These are phyloP conservation scores for Amanita brunnescens DNA, from an alignment of 768 basidiomycete species.

Conservation along the genomic window DNA sequence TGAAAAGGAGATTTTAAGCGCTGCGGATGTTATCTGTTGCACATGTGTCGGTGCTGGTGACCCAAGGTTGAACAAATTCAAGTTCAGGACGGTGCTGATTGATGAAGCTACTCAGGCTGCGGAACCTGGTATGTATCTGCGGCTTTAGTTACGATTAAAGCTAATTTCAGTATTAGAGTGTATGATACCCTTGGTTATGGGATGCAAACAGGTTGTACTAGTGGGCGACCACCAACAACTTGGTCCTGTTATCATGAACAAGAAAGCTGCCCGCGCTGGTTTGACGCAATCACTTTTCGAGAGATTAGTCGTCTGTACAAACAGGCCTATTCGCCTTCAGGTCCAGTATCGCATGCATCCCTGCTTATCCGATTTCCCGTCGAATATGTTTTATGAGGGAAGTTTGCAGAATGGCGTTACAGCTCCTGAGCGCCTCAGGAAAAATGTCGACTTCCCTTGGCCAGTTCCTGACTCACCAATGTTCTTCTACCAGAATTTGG, in stretches of 20 bases:
- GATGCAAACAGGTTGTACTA: slow-evolving; percentile 96
- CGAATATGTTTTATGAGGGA: slow-evolving; percentile 99
- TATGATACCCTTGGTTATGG: slow-evolving; percentile 98
- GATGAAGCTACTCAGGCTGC: slow-evolving; percentile 99
- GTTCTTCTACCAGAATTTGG: slow-evolving; percentile 99
- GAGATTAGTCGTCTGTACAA: slow-evolving; percentile 89
- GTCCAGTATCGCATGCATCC: slow-evolving; percentile 99
- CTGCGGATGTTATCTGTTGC: slow-evolving; percentile 96
- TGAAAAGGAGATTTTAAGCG: slow-evolving; percentile 93
- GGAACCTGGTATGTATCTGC: slow-evolving; percentile 66
- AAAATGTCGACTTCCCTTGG: slow-evolving; percentile 99
- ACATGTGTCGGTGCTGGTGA: slow-evolving; percentile 98
- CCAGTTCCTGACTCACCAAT: slow-evolving; percentile 94
- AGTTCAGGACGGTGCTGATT: slow-evolving; percentile 96
- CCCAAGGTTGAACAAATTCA: slow-evolving; percentile 91
- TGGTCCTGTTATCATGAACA: slow-evolving; percentile 99
- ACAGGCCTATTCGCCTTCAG: slow-evolving; percentile 95
- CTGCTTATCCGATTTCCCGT: slow-evolving; percentile 97
- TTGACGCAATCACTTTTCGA: slow-evolving; percentile 98
- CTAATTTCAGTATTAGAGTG: slow-evolving; percentile 55
- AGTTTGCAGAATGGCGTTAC: slow-evolving; percentile 99
- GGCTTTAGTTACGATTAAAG: slow-evolving; percentile 1
- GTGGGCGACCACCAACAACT: slow-evolving; percentile 98
- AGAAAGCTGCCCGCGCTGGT: slow-evolving; percentile 98
- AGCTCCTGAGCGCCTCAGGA: slow-evolving; percentile 91